Conservation (phyloP, 805 yeast genomes). For the Ogataea populi-albae region DNA sequence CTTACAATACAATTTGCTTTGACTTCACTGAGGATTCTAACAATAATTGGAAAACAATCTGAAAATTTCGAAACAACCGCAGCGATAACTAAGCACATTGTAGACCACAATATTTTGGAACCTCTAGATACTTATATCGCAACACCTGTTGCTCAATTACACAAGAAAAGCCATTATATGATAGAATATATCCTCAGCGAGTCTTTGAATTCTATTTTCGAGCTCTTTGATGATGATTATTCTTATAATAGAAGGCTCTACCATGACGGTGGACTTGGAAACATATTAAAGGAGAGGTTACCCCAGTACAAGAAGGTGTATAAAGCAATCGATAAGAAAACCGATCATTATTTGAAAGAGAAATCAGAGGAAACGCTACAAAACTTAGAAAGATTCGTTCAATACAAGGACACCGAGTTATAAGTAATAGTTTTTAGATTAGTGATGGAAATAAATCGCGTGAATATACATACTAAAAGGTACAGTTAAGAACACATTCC, state of each 20-base stretch:
- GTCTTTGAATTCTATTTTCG: constrained; percentile 64
- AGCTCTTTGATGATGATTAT: constrained; percentile 75
- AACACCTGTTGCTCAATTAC: constrained; percentile 19
- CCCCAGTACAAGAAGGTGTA: constrained; percentile 51
- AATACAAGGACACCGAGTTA: constrained; percentile 59
- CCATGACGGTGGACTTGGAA: constrained; percentile 49
- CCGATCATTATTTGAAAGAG: constrained; percentile 51
- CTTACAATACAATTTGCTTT: constrained; percentile 14
- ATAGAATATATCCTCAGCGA: constrained; percentile 44
- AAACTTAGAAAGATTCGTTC: constrained; percentile 72
- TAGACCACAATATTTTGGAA: constrained; percentile 23
- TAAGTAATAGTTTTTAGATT: constrained; percentile 2
- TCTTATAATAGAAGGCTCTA: constrained; percentile 69
- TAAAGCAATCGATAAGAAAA: constrained; percentile 67
- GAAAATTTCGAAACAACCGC: constrained; percentile 16
- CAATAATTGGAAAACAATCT: constrained; percentile 25
- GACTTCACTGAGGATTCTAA: constrained; percentile 24
- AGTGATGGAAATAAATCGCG: constrained; percentile 5
- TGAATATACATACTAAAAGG: constrained; percentile 4
- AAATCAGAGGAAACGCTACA: constrained; percentile 63
- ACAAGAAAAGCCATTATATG: constrained; percentile 22
- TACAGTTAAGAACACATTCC: too few relatives aligned
- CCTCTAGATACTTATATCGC: constrained; percentile 17
- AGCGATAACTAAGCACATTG: constrained; percentile 24
- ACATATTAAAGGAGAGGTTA: constrained; percentile 39